Base-by-base conservation (phyloP, 106 monocot species). In the Dioscorea zingiberensis region DNA sequence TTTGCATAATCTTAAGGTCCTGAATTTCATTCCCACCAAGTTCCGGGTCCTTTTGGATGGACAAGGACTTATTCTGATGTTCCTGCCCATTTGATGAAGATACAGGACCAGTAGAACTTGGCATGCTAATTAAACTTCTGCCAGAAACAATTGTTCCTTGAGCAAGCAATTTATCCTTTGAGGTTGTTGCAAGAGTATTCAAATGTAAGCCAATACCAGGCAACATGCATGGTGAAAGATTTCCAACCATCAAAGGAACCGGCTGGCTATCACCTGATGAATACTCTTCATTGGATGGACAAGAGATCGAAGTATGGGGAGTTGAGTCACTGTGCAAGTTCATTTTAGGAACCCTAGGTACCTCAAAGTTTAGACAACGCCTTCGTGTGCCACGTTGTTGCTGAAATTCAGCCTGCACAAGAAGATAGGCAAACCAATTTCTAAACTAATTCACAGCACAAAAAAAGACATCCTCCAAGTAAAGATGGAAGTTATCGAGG, bases 181-280 rank as follows among this genome's bases (percentile, higher is more conserved):
- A 73, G 14, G 76, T 68, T 61, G 81, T 58, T 12, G 97, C 77
- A 69, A 97, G 79, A 74, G 91, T 62, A 76, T 97, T 97, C 76
- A 97, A 79, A 74, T 97, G 97, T 74, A 97, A 71, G 22, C 97
- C 97, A 70, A 97, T 97, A 32, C 86, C 72, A 70, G 92, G 92
- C 55, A 85, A 70, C 16, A 80, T 25, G 27, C 63, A 61, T 59
- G 72, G 60, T 38, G 69, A 69, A n/a, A n/a, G n/a, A n/a, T n/a
- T n/a, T 45, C 64, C 66, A 74, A 73, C 47, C 25, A 75, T 97
- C 21, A 60, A 74, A 58, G 54, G 44, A 48, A 15, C 29, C 21
- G 25, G 49, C 7, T 62, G 74, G 22, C 27, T 71, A 46, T 59
- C 63, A 45, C 74, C 66, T 71, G 73, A 74, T 62, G 61, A 13